These are phyloP conservation scores for Fusarium continuum DNA, from an alignment of 2,329 filamentous ascomycete species.

Conservation along the genomic window DNA sequence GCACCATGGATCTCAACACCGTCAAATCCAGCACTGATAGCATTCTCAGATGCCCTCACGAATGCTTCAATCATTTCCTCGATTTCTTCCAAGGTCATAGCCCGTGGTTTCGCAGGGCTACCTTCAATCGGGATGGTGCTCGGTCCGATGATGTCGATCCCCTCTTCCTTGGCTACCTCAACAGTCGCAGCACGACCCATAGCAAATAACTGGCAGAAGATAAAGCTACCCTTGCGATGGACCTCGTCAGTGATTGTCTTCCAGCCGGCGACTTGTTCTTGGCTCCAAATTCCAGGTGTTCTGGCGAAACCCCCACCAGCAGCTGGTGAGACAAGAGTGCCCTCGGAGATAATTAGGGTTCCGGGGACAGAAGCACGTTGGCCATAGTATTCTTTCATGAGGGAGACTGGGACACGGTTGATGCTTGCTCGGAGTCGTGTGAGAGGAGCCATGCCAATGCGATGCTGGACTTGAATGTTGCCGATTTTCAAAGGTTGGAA, in stretches of 20 bases:
- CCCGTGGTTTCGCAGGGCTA: constrained; percentile 63
- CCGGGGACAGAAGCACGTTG: constrained; percentile 56
- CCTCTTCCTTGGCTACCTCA: constrained; percentile 41
- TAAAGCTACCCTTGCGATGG: constrained; percentile 67
- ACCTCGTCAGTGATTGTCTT: constrained; percentile 69
- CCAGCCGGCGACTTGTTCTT: constrained; percentile 68
- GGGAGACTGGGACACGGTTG: constrained; percentile 37
- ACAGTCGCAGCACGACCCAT: constrained; percentile 63
- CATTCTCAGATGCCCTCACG: constrained; percentile 60
- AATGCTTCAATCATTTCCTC: constrained; percentile 66
- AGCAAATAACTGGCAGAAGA: constrained; percentile 70
- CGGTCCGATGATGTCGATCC: constrained; percentile 39
- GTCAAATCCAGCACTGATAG: constrained; percentile 73
- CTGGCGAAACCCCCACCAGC: constrained; percentile 50
- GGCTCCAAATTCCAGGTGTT: constrained; percentile 67
- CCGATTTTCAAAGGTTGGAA: constrained; percentile 57
- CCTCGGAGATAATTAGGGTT: constrained; percentile 55
- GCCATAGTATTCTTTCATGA: constrained; percentile 58
- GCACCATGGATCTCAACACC: constrained; percentile 70
- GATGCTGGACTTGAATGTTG: constrained; percentile 51
- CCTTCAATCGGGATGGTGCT: constrained; percentile 53
- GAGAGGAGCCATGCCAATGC: constrained; percentile 65
- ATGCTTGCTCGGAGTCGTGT: constrained; percentile 61
- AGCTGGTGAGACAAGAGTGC: constrained; percentile 53
- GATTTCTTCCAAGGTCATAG: constrained; percentile 73